Evolutionary conservation across 768 basidiomycete genomes (phyloP).

Genomic region (Mrakia blollopis): DNA sequence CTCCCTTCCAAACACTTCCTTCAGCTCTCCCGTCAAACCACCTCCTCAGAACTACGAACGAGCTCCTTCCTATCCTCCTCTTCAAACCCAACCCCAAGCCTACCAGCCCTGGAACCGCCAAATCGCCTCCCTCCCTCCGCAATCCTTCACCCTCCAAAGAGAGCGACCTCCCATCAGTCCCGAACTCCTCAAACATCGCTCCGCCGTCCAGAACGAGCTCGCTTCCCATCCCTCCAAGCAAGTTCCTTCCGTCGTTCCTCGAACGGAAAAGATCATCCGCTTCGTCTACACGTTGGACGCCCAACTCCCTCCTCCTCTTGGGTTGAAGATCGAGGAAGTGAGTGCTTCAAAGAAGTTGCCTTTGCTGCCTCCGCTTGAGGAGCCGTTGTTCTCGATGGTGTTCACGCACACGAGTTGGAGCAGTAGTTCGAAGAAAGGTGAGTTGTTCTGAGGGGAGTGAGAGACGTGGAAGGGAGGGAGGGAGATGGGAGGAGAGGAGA

Average conservation of each 20-base stretch:
- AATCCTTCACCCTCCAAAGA: not conserved
- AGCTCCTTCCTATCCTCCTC: too few relatives aligned
- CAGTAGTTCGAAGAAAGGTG: too few relatives aligned
- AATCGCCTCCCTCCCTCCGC: not conserved
- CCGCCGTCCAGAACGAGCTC: not conserved
- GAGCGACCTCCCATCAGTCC: not conserved
- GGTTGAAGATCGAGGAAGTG: not conserved
- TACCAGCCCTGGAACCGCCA: not conserved
- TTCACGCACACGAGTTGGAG: not conserved
- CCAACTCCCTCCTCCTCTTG: not conserved
- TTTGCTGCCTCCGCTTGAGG: not conserved
- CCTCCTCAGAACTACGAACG: not conserved
- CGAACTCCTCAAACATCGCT: not conserved
- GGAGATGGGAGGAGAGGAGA: too few relatives aligned
- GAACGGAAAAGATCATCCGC: not conserved
- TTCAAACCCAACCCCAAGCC: not conserved
- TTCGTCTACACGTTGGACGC: not conserved
- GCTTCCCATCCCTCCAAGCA: not conserved
- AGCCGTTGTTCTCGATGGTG: not conserved
- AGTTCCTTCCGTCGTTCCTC: not conserved
- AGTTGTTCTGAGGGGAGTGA: too few relatives aligned
- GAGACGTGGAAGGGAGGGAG: too few relatives aligned
- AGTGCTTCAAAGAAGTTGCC: not conserved
- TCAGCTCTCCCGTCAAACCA: not conserved
- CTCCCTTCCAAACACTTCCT: not conserved